These are phyloP conservation scores for Coemansia sp. DNA, from an alignment of 371 early-diverging fungal genomes.

Conservation along the genomic window DNA sequence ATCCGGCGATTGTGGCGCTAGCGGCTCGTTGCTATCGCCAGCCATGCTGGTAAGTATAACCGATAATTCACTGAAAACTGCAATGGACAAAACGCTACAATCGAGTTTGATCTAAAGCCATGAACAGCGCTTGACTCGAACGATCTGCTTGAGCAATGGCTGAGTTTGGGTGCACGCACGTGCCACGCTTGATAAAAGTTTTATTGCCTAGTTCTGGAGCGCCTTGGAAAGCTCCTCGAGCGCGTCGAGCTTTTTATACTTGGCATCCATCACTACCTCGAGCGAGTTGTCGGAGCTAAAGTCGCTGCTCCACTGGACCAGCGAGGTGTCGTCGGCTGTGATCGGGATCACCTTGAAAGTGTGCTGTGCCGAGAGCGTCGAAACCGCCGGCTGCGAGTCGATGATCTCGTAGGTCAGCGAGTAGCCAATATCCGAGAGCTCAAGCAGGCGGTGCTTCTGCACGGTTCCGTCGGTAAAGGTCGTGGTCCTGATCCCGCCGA, in stretches of 20 bases:
- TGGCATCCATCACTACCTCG: conserved; percentile 59
- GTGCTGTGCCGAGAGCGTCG: conserved; percentile 59
- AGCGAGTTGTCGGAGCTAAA: conserved; percentile 59
- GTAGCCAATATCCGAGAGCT: conserved; percentile 57
- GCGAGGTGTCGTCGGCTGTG: conserved; percentile 60
- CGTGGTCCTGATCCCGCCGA: conserved; percentile 59
- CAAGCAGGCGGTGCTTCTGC: conserved; percentile 57
- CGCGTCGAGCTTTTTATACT: conserved; percentile 68
- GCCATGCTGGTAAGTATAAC: not conserved
- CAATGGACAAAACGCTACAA: not conserved
- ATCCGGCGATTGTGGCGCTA: not conserved
- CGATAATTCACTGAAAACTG: not conserved
- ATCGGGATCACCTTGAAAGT: conserved; percentile 56
- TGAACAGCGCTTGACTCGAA: no score
- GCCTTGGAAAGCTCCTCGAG: conserved; percentile 58
- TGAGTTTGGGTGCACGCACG: not conserved
- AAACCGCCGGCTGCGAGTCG: conserved; percentile 58
- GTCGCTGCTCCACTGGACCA: conserved; percentile 64
- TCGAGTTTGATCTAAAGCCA: not conserved
- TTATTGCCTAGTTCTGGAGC: conserved; percentile 18
- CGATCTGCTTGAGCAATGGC: not conserved
- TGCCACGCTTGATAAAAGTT: not conserved
- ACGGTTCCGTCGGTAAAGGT: conserved; percentile 64
- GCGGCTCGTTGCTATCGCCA: not conserved
- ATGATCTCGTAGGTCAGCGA: conserved; percentile 63